Evolutionary conservation across 2,329 filamentous ascomycete species (phyloP).

Genomic region (Thermomyces lanuginosus): DNA sequence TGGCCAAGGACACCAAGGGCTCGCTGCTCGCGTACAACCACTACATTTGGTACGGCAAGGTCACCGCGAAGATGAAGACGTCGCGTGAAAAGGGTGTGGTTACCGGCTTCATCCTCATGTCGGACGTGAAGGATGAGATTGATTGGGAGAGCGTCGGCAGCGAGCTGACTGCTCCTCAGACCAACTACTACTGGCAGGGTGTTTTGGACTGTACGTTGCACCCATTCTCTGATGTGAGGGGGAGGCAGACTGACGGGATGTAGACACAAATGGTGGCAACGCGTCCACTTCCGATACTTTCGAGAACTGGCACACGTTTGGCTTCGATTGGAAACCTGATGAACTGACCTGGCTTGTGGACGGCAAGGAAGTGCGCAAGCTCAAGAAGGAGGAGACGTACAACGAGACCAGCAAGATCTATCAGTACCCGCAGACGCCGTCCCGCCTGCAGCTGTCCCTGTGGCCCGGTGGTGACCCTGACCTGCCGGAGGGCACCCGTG

Average conservation of each 20-base stretch:
- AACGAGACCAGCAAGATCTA: constrained; percentile 69
- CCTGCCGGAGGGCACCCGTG: constrained; percentile 57
- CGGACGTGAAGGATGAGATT: constrained; percentile 94
- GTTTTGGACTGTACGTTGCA: constrained; percentile 63
- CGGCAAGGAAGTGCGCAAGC: constrained; percentile 56
- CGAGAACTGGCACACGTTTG: constrained; percentile 69
- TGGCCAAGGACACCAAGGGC: constrained; percentile 70
- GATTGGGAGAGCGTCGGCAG: constrained; percentile 89
- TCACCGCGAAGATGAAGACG: constrained; percentile 71
- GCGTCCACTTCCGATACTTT: constrained; percentile 54
- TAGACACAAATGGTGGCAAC: constrained; percentile 65
- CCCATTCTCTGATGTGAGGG: too few relatives aligned
- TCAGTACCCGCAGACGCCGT: constrained; percentile 78
- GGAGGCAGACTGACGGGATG: too few relatives aligned
- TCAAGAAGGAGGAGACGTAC: constrained; percentile 66
- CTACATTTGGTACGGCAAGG: constrained; percentile 96
- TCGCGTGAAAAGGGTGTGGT: constrained; percentile 75
- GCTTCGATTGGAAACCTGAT: constrained; percentile 84
- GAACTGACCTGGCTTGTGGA: constrained; percentile 75
- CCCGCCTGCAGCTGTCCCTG: constrained; percentile 81
- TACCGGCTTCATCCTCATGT: constrained; percentile 91
- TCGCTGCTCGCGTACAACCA: constrained; percentile 70
- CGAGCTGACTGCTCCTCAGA: constrained; percentile 63
- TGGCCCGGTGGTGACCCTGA: constrained; percentile 87
- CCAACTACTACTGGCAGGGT: constrained; percentile 95